Conservation (phyloP, 371 early-diverging fungal species). For the Haplosporangium sp. region DNA sequence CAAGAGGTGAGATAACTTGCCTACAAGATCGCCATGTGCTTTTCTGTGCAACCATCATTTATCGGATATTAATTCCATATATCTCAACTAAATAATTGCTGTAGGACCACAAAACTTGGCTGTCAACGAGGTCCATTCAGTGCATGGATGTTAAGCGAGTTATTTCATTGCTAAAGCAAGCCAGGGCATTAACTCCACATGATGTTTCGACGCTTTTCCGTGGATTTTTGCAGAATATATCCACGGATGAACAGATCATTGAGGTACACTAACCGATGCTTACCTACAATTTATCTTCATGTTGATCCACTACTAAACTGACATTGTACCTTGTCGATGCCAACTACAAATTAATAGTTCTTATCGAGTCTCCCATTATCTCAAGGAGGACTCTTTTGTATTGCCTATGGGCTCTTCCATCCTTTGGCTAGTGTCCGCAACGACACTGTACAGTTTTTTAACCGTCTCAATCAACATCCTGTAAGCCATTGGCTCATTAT, state of each 20-base stretch:
- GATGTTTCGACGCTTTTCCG: slow-evolving; percentile 76
- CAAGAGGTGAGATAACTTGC: slow-evolving; percentile 58
- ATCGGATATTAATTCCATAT: too few species aligned
- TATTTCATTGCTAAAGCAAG: slow-evolving; percentile 70
- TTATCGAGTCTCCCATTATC: slow-evolving; percentile 82
- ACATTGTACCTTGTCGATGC: background rate
- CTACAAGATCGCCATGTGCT: background rate
- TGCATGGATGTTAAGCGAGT: slow-evolving; percentile 78
- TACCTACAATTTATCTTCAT: background rate
- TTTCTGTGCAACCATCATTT: too few species aligned
- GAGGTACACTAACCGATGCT: slow-evolving; percentile 63
- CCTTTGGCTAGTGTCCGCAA: slow-evolving; percentile 69
- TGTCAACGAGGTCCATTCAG: slow-evolving; percentile 66
- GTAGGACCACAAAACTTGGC: slow-evolving; percentile 68
- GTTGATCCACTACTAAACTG: background rate
- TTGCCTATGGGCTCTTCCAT: slow-evolving; percentile 87
- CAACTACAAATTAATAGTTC: slow-evolving; percentile 58
- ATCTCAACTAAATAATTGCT: background rate
- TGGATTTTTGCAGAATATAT: slow-evolving; percentile 69
- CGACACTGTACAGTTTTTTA: slow-evolving; percentile 75
- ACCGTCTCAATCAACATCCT: slow-evolving; percentile 71
- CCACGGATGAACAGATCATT: slow-evolving; percentile 81
- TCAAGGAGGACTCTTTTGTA: slow-evolving; percentile 84
- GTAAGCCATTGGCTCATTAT: slow-evolving; percentile 53
- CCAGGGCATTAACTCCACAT: slow-evolving; percentile 67